These are phyloP conservation scores for Pulveroboletus sp. DNA, from an alignment of 768 basidiomycete genomes.

Conservation along the genomic window DNA sequence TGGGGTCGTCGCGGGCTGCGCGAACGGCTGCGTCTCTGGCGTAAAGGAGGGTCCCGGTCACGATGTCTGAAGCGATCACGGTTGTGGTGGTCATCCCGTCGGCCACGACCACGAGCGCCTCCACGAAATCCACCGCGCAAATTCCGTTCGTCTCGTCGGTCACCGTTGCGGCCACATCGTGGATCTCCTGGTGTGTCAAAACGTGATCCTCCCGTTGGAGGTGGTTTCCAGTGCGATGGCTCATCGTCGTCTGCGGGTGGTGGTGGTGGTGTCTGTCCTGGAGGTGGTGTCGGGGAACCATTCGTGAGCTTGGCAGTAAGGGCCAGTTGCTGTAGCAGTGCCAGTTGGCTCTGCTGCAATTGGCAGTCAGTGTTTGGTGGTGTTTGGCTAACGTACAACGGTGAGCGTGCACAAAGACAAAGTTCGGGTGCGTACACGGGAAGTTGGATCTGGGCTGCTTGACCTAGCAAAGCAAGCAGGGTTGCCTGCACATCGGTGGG, in stretches of 20 bases:
- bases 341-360: slow-evolving; percentile 57
- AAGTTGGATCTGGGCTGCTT: slow-evolving; percentile 50
- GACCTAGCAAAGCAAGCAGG: slow-evolving; percentile 65
- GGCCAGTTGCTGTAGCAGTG: slow-evolving; percentile 74
- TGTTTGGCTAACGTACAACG: slow-evolving; percentile 53
- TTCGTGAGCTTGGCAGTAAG: slow-evolving; percentile 50
- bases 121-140: slow-evolving; percentile 54
- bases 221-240: slow-evolving; percentile 17
- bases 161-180: slow-evolving; percentile 33
- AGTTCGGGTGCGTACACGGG: slow-evolving; percentile 36
- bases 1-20: slow-evolving; percentile 70
- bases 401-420: slow-evolving; percentile 5
- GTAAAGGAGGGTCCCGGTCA: slow-evolving; percentile 40
- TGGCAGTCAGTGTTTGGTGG: slow-evolving; percentile 49
- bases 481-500: slow-evolving; percentile 52
- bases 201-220: slow-evolving; percentile 17
- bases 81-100: slow-evolving; percentile 60
- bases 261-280: slow-evolving; percentile 28
- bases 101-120: slow-evolving; percentile 58
- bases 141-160: slow-evolving; percentile 47
- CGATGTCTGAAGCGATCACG: slow-evolving; percentile 41
- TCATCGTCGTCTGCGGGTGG: slow-evolving; percentile 17
- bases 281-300: slow-evolving; percentile 23
- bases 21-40: slow-evolving; percentile 63
- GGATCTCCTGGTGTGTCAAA: slow-evolving; percentile 37